phyloP scores from a whole-genome alignment of 345 rosid genomes.

The Aurinia saxatilis region DNA sequence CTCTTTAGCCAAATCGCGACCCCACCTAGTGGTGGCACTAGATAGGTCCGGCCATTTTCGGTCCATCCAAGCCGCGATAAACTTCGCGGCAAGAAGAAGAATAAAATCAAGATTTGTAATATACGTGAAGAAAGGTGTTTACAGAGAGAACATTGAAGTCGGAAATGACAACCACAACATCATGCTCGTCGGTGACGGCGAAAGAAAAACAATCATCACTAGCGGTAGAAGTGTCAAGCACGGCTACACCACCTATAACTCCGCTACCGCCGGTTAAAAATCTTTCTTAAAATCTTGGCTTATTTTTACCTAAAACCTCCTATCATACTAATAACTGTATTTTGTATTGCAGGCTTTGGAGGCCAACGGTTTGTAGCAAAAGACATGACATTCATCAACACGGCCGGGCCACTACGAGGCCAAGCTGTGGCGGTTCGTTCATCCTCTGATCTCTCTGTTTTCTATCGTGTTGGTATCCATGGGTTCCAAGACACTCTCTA shows the following conservation, averaged over 20 bases:
- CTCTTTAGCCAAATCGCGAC: slow-evolving; percentile 19
- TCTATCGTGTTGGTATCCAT: slow-evolving; percentile 62
- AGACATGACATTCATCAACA: slow-evolving; percentile 65
- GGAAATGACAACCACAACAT: slow-evolving; percentile 47
- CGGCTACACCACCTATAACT: slow-evolving; percentile 69
- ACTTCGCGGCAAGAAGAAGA: slow-evolving; percentile 52
- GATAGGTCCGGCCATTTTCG: slow-evolving; percentile 57
- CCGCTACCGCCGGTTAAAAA: slow-evolving; percentile 66
- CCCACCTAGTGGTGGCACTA: slow-evolving; percentile 66
- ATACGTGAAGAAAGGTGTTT: slow-evolving; percentile 56
- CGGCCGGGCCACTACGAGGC: slow-evolving; percentile 63
- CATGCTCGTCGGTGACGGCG: slow-evolving; percentile 75
- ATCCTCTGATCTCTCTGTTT: slow-evolving; percentile 77
- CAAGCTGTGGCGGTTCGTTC: slow-evolving; percentile 90
- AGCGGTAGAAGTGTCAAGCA: slow-evolving; percentile 64
- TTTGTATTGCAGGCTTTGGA: slow-evolving; percentile 22
- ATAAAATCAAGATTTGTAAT: slow-evolving; percentile 62
- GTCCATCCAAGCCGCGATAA: slow-evolving; percentile 57
- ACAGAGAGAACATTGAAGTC: slow-evolving; percentile 55
- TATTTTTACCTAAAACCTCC: neutral
- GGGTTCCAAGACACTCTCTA: slow-evolving; percentile 86
- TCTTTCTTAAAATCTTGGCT: neutral
- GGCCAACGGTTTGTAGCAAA: slow-evolving; percentile 43
- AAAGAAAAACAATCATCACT: slow-evolving; percentile 54
- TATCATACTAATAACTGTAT: neutral